Conservation (phyloP, 2,329 filamentous ascomycete species). For the Monilinia aucupariae region DNA sequence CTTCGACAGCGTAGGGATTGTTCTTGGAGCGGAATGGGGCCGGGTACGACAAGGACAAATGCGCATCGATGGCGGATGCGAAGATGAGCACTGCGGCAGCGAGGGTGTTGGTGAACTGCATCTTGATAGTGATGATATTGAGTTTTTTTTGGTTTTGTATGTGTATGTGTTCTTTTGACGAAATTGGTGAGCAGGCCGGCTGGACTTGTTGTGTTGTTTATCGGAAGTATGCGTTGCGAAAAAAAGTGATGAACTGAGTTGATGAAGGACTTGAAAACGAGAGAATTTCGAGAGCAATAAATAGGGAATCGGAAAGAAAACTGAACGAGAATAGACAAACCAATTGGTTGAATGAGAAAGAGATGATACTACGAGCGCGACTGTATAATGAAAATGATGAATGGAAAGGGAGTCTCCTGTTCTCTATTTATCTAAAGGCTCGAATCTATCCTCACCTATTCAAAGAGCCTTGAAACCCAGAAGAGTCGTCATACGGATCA, state of each 20-base stretch:
- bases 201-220: constrained; percentile 5
- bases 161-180: not conserved
- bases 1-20: constrained; percentile 14
- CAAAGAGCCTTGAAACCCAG: not conserved
- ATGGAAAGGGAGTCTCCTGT: not conserved
- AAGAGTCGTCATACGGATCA: not conserved
- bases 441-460: not conserved
- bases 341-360: not conserved
- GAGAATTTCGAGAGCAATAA: not conserved
- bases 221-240: not conserved
- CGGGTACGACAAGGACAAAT: constrained; percentile 22
- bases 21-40: constrained; percentile 17
- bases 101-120: constrained; percentile 7
- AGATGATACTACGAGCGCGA: not conserved
- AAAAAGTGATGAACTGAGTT: not conserved
- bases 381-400: not conserved
- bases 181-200: constrained; percentile 13
- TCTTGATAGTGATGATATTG: not conserved
- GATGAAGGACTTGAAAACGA: not conserved
- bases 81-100: not conserved
- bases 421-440: not conserved
- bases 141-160: not conserved
- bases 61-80: constrained; percentile 10
- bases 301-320: not conserved
- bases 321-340: constrained; percentile 1